Base-by-base conservation (phyloP, 148 eudicot genomes). In the Vaccinium darrowii region DNA sequence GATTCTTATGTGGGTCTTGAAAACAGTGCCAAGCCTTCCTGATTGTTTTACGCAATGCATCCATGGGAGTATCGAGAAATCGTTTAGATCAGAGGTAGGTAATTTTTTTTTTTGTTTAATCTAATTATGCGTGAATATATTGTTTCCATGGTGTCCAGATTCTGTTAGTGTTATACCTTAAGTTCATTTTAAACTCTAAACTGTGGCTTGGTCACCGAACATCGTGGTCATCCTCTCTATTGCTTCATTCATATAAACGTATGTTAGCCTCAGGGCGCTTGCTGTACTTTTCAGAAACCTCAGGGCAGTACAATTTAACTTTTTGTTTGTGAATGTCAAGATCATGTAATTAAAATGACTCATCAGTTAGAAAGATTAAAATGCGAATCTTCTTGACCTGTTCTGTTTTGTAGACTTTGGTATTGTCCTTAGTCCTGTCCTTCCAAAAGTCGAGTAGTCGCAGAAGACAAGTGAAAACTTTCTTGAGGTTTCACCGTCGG, bases 1-100 rank as follows among this genome's bases (percentile, higher is more conserved):
- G 87, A 76, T 94, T 91, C 92, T 88, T 83, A 57, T 81, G 87
- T 96, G 99, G 99, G 95, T 90, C 47, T 85, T 94, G 90, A 90
- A 88, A 85, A 94, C 91, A 15, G 90, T 90, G 65, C 97, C 97
- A 7, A 86, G 86, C 73, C 98, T 96, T 84, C 87, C 97, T 53
- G 95, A 93, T 86, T 91, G 93, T 85, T 91, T 94, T 85, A 72
- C 87, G 12, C 94, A 93, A 81, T 94, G 91, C 85, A 87, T 94
- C 65, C 90, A 85, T 83, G 80, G 92, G 33, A 91, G 92, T 85
- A 87, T 96, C 47, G 84, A 86, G 63, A 90, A 76, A 49, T 82
- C 88, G 67, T 62, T 88, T 54, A 74, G 81, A 80, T 76, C 76
- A 36, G 90, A 92, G 98, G 98, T 96, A 91, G 0, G 69, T 82